Conservation (phyloP, 192 early-diverging fungal species). For the Allomyces macrogynus region DNA sequence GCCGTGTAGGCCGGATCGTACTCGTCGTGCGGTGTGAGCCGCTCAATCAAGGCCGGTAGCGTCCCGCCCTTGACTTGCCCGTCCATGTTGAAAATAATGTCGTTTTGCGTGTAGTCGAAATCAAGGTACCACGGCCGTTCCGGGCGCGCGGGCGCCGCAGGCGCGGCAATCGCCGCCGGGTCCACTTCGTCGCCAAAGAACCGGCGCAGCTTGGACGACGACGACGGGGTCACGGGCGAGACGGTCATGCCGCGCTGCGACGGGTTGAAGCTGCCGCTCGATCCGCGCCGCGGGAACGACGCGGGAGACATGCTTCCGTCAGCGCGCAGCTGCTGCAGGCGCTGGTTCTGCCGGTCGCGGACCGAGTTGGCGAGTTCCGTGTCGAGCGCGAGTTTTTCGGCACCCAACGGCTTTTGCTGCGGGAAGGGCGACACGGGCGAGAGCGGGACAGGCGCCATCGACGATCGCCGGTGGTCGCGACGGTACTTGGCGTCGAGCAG, state of each 20-base stretch:
- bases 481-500: slow-evolving; percentile 28
- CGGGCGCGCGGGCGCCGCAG: neutral
- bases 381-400: slow-evolving; percentile 5
- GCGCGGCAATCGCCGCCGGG: slow-evolving; percentile 9
- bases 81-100: slow-evolving; percentile 40
- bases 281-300: slow-evolving; percentile 13
- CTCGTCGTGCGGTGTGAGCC: slow-evolving; percentile 46
- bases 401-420: slow-evolving; percentile 5
- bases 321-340: slow-evolving; percentile 3
- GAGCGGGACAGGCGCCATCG: slow-evolving; percentile 9
- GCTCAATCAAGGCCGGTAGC: slow-evolving; percentile 45
- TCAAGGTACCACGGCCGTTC: slow-evolving; percentile 22
- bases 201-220: slow-evolving; percentile 23
- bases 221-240: neutral
- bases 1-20: slow-evolving; percentile 7
- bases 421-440: slow-evolving; percentile 8
- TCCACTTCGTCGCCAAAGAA: slow-evolving; percentile 38
- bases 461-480: slow-evolving; percentile 13
- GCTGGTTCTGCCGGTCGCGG: slow-evolving; percentile 2
- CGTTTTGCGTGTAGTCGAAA: slow-evolving; percentile 30
- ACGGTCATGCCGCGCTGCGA: neutral
- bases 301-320: slow-evolving; percentile 11
- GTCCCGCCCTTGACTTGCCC: slow-evolving; percentile 53
- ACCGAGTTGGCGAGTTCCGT: neutral
- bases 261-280: slow-evolving; percentile 6